A percentile compares a stretch with the other conserved stretches of the same genome.
Evolutionary conservation across 306 rosid genomes (phyloP).

Genomic region (Luffa aegyptiaca): DNA sequence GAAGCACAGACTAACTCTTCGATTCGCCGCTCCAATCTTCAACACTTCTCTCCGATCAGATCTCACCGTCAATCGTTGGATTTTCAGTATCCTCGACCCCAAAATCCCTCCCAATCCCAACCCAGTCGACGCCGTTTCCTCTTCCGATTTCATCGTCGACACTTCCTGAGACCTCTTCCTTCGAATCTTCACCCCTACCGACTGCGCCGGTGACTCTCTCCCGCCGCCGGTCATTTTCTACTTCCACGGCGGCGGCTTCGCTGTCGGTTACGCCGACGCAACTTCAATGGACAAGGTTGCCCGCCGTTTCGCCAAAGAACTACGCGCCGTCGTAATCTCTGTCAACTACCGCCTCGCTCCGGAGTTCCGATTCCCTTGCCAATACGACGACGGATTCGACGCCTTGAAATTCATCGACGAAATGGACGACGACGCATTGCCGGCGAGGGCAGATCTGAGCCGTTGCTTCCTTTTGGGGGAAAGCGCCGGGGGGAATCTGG

Average conservation of each 20-base stretch:
- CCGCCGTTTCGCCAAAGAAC: not conserved
- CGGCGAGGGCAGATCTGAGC: not conserved
- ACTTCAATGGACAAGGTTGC: not conserved
- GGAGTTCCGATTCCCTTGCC: slow-evolving; percentile 15
- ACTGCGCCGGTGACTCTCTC: not conserved
- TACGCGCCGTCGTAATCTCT: slow-evolving; percentile 16
- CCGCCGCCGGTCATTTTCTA: slow-evolving; percentile 5
- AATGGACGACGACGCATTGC: not conserved
- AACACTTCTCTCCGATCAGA: not conserved
- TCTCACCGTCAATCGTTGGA: not conserved
- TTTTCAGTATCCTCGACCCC: not conserved
- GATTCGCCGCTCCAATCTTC: not conserved
- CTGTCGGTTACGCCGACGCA: not conserved
- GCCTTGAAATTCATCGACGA: slow-evolving; percentile 17
- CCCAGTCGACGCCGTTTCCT: not conserved
- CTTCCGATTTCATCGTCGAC: not conserved
- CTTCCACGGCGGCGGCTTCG: slow-evolving; percentile 20
- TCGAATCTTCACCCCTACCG: not conserved
- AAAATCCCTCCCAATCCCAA: not conserved
- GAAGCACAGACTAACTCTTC: not conserved
- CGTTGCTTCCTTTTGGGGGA: slow-evolving; percentile 21
- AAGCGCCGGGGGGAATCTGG: slow-evolving; percentile 1
- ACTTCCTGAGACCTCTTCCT: not conserved
- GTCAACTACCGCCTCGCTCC: slow-evolving; percentile 23
- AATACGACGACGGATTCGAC: slow-evolving; percentile 23